These are phyloP conservation scores for Krasilnikovozyma curviuscula DNA, from an alignment of 768 basidiomycete genomes.

Conservation along the genomic window DNA sequence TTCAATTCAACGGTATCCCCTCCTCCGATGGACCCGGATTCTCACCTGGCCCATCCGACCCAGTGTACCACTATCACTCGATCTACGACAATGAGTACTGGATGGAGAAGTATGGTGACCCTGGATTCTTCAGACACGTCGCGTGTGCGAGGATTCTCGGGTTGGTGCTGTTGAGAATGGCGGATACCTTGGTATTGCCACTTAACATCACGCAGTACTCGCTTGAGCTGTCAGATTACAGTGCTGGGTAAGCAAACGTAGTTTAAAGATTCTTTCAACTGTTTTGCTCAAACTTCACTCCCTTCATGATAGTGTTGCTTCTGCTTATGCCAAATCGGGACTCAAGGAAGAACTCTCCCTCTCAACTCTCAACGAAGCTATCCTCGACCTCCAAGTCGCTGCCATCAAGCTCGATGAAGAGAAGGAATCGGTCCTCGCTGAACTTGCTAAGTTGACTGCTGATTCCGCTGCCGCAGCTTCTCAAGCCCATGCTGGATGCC, in stretches of 20 bases:
- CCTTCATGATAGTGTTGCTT: not conserved
- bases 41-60: slow-evolving; percentile 26
- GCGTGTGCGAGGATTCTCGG: slow-evolving; percentile 15
- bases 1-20: slow-evolving; percentile 55
- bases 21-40: slow-evolving; percentile 22
- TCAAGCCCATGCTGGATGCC: no score
- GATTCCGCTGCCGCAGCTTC: slow-evolving; percentile 6
- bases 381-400: slow-evolving; percentile 21
- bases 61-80: slow-evolving; percentile 43
- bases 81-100: slow-evolving; percentile 28
- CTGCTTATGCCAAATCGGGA: slow-evolving; percentile 33
- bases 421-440: slow-evolving; percentile 12
- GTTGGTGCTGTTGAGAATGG: slow-evolving; percentile 30
- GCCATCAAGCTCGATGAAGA: slow-evolving; percentile 24
- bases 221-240: slow-evolving; percentile 37
- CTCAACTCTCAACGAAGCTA: slow-evolving; percentile 19
- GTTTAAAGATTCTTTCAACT: not conserved
- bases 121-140: slow-evolving; percentile 47
- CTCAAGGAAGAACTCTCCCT: slow-evolving; percentile 18
- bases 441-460: slow-evolving; percentile 20
- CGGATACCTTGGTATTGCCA: slow-evolving; percentile 39
- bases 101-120: slow-evolving; percentile 58
- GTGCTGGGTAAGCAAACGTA: slow-evolving; percentile 31
- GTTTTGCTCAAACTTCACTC: not conserved
- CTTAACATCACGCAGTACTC: slow-evolving; percentile 53